Evolutionary conservation across 2,329 filamentous ascomycete species (phyloP).

Genomic region (Hypomyces perniciosus): DNA sequence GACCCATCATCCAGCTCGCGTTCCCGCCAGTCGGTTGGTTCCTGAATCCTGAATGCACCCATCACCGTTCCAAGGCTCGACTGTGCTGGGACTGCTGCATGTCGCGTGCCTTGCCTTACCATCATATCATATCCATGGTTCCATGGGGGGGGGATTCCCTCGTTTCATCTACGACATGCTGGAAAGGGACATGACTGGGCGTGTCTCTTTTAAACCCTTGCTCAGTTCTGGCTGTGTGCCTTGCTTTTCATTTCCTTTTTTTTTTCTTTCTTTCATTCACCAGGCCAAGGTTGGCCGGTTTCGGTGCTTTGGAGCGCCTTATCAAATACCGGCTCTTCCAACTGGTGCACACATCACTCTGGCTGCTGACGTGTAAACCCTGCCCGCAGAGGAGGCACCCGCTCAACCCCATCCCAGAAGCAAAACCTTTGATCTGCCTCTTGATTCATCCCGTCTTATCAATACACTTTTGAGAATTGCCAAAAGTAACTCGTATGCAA

Average conservation of each 20-base stretch:
- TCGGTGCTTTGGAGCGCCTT: neutral
- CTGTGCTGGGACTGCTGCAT: too few species aligned
- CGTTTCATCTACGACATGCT: neutral
- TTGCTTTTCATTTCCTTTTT: neutral
- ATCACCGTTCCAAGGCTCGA: too few species aligned
- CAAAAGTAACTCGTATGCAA: conserved; percentile 1
- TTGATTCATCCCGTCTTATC: conserved; percentile 4
- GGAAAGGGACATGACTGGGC: neutral
- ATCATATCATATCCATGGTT: too few species aligned
- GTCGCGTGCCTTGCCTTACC: too few species aligned
- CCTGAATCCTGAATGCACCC: too few species aligned
- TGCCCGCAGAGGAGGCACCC: neutral
- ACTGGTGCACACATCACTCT: too few species aligned
- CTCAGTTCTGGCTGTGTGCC: conserved; percentile 1
- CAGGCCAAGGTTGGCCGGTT: neutral
- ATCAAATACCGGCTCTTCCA: too few species aligned
- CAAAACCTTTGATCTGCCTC: neutral
- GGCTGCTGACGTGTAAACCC: neutral
- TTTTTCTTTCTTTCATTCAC: neutral
- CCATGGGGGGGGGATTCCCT: too few species aligned
- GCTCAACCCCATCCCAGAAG: neutral
- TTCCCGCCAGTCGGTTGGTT: too few species aligned
- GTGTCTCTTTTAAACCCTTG: conserved; percentile 6
- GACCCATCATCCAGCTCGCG: neutral
- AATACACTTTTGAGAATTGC: conserved; percentile 5